These are phyloP conservation scores for Silybum marianum DNA, from an alignment of 129 eudicot genomes.

Conservation along the genomic window DNA sequence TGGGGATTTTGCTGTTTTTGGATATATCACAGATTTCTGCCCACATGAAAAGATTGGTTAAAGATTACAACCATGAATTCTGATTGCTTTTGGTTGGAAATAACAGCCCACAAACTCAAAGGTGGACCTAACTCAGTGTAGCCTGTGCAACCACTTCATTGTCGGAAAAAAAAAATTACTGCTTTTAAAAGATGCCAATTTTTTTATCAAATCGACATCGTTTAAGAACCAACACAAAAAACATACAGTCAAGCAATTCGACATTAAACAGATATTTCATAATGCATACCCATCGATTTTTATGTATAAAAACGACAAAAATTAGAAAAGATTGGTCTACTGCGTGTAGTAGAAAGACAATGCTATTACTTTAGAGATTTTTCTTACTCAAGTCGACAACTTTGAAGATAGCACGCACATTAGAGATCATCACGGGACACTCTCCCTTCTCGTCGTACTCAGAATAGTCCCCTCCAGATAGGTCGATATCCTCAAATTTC, in stretches of 20 bases:
- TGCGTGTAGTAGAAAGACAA: neutral
- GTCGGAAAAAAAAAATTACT: too few relatives aligned
- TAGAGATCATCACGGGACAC: slow-evolving; percentile 85
- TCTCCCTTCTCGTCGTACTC: slow-evolving; percentile 89
- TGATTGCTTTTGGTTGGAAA: neutral
- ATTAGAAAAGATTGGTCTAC: slow-evolving; percentile 12
- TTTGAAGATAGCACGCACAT: slow-evolving; percentile 54
- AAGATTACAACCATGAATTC: neutral
- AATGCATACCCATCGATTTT: slow-evolving; percentile 1
- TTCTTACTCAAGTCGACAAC: slow-evolving; percentile 42
- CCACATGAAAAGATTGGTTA: neutral
- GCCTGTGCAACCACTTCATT: too few relatives aligned
- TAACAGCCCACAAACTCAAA: neutral
- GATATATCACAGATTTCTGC: neutral
- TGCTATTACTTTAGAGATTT: slow-evolving; percentile 12
- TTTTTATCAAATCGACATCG: neutral
- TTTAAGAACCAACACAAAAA: neutral
- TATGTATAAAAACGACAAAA: slow-evolving; percentile 9
- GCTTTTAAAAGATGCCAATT: neutral
- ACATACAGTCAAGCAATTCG: slow-evolving; percentile 13
- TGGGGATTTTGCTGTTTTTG: neutral
- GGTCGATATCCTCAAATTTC: slow-evolving; percentile 67
- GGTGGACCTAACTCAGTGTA: too few relatives aligned
- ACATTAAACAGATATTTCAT: slow-evolving; percentile 6
- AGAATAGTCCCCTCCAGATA: slow-evolving; percentile 73